Conservation (phyloP, 768 basidiomycete species). For the Clitopilus passeckerianus region DNA sequence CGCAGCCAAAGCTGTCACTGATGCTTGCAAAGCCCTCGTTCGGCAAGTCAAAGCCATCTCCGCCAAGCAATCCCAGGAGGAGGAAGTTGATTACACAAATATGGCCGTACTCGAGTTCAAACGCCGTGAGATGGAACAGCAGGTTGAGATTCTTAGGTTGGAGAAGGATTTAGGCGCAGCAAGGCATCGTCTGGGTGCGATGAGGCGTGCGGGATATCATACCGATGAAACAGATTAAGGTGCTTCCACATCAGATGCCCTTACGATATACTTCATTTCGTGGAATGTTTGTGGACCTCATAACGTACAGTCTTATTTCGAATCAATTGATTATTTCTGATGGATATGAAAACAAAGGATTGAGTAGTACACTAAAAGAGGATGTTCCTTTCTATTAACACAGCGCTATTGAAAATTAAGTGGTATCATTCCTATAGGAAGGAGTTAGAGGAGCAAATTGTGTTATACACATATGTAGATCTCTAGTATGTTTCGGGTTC, state of each 20-base stretch:
- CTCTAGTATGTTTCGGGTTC: slow-evolving; percentile 10
- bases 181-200: slow-evolving; percentile 73
- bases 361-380: not conserved
- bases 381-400: not conserved
- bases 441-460: slow-evolving; percentile 8
- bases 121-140: slow-evolving; percentile 97
- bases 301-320: not conserved
- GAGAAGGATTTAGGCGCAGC: slow-evolving; percentile 94
- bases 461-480: slow-evolving; percentile 14
- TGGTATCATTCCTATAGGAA: not conserved
- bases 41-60: slow-evolving; percentile 95
- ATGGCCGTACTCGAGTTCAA: slow-evolving; percentile 97
- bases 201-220: slow-evolving; percentile 88
- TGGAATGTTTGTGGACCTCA: slow-evolving; percentile 4
- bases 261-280: slow-evolving; percentile 12
- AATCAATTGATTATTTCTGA: not conserved
- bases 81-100: slow-evolving; percentile 83
- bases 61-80: slow-evolving; percentile 72
- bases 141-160: slow-evolving; percentile 94
- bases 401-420: not conserved
- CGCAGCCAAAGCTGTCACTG: slow-evolving; percentile 96
- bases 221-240: slow-evolving; percentile 72
- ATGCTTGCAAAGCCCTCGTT: slow-evolving; percentile 95
- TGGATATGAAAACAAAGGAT: not conserved
- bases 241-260: slow-evolving; percentile 1